Evolutionary conservation across 169 alveolate genomes (phyloP).

Genomic region (Eimeria maxima): DNA sequence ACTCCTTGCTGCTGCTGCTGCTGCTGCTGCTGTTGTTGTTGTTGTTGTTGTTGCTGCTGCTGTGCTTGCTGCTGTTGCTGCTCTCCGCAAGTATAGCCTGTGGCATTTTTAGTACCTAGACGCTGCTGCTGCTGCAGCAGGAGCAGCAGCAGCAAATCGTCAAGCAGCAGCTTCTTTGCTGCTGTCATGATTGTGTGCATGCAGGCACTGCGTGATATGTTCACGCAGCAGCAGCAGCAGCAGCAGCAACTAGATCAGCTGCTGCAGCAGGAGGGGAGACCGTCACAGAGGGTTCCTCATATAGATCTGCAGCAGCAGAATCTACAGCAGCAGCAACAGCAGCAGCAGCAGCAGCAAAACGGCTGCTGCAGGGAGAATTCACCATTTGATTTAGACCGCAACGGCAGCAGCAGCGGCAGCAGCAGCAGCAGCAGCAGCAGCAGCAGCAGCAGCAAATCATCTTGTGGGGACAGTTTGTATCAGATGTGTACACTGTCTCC

Average conservation of each 20-base stretch:
- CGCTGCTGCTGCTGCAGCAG: slow-evolving; percentile 11
- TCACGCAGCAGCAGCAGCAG: neutral
- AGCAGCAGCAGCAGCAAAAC: slow-evolving; percentile 21
- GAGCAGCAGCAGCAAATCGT: slow-evolving; percentile 4
- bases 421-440: neutral
- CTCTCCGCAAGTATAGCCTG: neutral
- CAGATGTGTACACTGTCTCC: neutral
- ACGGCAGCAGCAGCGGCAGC: neutral
- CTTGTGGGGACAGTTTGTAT: neutral
- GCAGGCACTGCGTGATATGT: slow-evolving; percentile 21
- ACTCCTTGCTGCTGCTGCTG: neutral
- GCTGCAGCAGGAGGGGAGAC: too few species aligned
- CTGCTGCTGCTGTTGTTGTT: too few species aligned
- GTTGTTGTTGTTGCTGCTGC: too few species aligned
- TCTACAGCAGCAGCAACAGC: neutral
- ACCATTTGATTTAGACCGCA: neutral
- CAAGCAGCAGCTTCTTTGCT: neutral
- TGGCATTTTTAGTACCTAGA: neutral
- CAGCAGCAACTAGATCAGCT: slow-evolving; percentile 2
- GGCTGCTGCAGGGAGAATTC: slow-evolving; percentile 15
- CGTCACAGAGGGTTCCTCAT: too few species aligned
- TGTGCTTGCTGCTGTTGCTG: neutral
- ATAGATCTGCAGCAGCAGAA: slow-evolving; percentile 12
- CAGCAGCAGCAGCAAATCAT: slow-evolving; percentile 8
- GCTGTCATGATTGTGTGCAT: neutral